phyloP scores from a whole-genome alignment of 169 alveolate genomes.

The Cyclospora cayetanensis region DNA sequence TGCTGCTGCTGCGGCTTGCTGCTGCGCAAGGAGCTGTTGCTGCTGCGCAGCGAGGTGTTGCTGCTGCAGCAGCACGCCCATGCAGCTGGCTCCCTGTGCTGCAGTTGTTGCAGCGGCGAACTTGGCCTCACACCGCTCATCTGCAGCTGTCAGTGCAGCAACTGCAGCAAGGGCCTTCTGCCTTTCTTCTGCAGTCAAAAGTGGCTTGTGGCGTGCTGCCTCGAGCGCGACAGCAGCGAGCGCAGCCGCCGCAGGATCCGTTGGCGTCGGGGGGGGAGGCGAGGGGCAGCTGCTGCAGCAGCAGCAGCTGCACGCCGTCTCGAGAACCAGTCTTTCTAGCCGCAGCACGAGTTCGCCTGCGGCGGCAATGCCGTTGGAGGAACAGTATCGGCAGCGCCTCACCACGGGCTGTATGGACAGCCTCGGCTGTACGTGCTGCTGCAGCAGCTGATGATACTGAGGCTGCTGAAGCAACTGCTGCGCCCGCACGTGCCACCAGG shows the following conservation, averaged over 20 bases:
- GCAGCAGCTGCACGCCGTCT: background rate
- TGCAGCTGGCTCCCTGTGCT: slow-evolving; percentile 27
- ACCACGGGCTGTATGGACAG: slow-evolving; percentile 60
- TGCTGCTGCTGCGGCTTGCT: slow-evolving; percentile 55
- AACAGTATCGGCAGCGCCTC: slow-evolving; percentile 60
- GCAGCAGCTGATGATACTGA: slow-evolving; percentile 36
- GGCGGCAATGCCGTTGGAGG: slow-evolving; percentile 12
- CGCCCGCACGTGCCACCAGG: slow-evolving; percentile 50
- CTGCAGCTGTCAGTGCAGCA: slow-evolving; percentile 23
- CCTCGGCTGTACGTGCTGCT: slow-evolving; percentile 15
- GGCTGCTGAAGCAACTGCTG: background rate
- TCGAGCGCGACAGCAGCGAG: background rate
- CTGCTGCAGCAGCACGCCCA: slow-evolving; percentile 1
- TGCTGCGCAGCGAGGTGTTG: background rate
- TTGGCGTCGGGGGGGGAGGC: background rate
- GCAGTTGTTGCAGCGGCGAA: slow-evolving; percentile 46
- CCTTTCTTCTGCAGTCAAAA: background rate
- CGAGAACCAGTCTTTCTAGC: background rate
- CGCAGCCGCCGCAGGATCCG: slow-evolving; percentile 53
- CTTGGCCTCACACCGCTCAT: slow-evolving; percentile 26
- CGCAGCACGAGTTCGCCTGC: background rate
- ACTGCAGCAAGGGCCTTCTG: slow-evolving; percentile 34
- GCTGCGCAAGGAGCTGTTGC: slow-evolving; percentile 22
- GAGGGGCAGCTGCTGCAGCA: slow-evolving; percentile 45
- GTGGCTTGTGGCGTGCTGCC: background rate